Base-by-base conservation (phyloP, 169 alveolate species). In the Theileria sp. region DNA sequence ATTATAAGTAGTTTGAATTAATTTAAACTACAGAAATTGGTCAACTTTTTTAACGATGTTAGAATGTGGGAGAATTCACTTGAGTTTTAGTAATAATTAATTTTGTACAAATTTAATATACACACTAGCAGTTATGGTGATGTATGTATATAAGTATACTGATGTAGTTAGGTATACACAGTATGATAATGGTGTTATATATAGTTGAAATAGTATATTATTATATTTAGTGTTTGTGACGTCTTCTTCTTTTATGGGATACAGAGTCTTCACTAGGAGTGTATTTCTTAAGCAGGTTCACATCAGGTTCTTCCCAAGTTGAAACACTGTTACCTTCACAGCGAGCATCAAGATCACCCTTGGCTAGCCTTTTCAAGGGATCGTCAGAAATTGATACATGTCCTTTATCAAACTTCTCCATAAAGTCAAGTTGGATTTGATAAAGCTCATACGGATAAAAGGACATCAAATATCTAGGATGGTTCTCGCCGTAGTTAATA, bases 261-360 rank as follows among this genome's bases (percentile, higher is more conserved):
- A 3, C 30, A 58, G 67, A 10, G 26, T 2, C 67, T 25, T 58
- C 67, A 58, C 30, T 2, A 25, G 34, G 36, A 58, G 67, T 9
- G 67, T 3, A n/a, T 21, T 25, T 13, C 54, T 81, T 69, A 28
- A 56, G 21, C 28, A 65, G 60, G 54, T 81, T 51, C 6, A 68
- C 60, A 12, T 73, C 79, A n/a, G 88, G 80, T 51, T 81, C 88
- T 65, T 81, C 88, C 88, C 88, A 81, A 9, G 82, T 81, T 19
- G 78, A 38, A 19, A 75, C 38, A 15, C 60, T 60, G 65, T 58
- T 49, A 26, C 68, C 77, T 25, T 51, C 36, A 17, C 36, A 21
- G 34, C 21, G 34, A 15, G 49, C 28, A 12, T 58, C 23, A 60
- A 70, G 12, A 19, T 78, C 80, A 19, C 82, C 74, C 50, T 79